Evolutionary conservation across 2,329 filamentous ascomycete species (phyloP).

Genomic region (Pseudogymnoascus sp.): DNA sequence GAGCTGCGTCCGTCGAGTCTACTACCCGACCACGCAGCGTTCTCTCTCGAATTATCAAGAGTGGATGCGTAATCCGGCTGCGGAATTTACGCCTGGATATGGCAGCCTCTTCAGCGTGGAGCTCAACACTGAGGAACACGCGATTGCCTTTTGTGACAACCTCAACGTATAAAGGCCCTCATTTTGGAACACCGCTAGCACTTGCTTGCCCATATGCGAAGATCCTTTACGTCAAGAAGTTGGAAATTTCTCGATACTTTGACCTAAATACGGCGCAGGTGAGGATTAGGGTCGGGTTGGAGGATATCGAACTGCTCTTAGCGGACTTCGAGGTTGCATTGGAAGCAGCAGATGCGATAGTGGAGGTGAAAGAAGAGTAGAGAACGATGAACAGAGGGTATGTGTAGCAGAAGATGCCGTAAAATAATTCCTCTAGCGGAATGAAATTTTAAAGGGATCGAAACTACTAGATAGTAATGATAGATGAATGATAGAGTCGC

Average conservation of each 20-base stretch:
- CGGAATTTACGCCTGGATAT: conserved; percentile 44
- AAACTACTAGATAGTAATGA: not conserved
- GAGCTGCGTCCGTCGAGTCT: conserved; percentile 31
- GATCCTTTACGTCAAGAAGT: conserved; percentile 15
- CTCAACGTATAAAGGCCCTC: conserved; percentile 43
- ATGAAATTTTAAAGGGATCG: not conserved
- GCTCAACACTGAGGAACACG: conserved; percentile 34
- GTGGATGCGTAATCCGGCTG: conserved; percentile 24
- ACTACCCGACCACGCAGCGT: conserved; percentile 34
- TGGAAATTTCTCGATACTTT: conserved; percentile 13
- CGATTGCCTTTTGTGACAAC: conserved; percentile 41
- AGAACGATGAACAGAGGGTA: not conserved
- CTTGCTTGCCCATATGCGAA: conserved; percentile 40
- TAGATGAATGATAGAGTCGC: not conserved
- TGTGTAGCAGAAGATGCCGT: not conserved
- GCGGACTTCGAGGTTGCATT: conserved; percentile 17
- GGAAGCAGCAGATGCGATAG: conserved; percentile 13
- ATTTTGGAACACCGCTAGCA: conserved; percentile 45
- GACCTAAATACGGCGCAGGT: conserved; percentile 16
- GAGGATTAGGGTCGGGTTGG: conserved; percentile 18
- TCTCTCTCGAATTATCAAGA: conserved; percentile 20
- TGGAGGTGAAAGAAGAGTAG: not conserved
- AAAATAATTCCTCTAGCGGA: not conserved
- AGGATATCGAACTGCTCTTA: conserved; percentile 17
- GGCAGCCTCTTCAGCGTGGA: conserved; percentile 47